phyloP scores from a whole-genome alignment of 148 eudicot genomes.

The Cornus florida region DNA sequence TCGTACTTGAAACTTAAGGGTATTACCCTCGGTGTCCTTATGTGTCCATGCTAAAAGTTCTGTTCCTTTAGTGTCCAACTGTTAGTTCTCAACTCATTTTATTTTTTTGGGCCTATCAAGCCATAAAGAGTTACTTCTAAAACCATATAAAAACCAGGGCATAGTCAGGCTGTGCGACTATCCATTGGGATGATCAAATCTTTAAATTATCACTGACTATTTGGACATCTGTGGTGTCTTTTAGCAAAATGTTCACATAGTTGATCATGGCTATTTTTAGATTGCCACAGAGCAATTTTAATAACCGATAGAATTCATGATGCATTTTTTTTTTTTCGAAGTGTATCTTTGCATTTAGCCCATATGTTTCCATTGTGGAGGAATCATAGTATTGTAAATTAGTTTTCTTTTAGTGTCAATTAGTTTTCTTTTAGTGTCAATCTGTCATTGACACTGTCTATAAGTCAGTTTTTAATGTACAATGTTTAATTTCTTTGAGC shows the following conservation, averaged over 20 bases:
- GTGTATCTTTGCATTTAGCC: background rate
- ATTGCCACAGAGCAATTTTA: background rate
- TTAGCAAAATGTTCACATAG: background rate
- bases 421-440: too few species aligned
- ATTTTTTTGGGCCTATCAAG: background rate
- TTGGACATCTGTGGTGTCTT: background rate
- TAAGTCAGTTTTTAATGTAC: background rate
- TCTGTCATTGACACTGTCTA: background rate
- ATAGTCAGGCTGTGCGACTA: background rate
- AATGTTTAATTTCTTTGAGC: background rate
- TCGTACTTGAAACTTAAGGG: too few species aligned
- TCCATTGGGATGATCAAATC: background rate
- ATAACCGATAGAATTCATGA: background rate
- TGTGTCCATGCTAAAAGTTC: too few species aligned
- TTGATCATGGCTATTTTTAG: background rate
- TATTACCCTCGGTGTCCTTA: too few species aligned
- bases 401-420: background rate
- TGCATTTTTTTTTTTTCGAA: background rate
- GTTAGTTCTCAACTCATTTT: background rate
- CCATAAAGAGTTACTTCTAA: background rate
- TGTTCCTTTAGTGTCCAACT: background rate
- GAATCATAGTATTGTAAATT: background rate
- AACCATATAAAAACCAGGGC: background rate
- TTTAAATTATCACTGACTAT: background rate
- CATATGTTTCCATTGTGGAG: background rate